Evolutionary conservation across 176 grass and related monocot species (phyloP).

Genomic region (Otatea glauca): DNA sequence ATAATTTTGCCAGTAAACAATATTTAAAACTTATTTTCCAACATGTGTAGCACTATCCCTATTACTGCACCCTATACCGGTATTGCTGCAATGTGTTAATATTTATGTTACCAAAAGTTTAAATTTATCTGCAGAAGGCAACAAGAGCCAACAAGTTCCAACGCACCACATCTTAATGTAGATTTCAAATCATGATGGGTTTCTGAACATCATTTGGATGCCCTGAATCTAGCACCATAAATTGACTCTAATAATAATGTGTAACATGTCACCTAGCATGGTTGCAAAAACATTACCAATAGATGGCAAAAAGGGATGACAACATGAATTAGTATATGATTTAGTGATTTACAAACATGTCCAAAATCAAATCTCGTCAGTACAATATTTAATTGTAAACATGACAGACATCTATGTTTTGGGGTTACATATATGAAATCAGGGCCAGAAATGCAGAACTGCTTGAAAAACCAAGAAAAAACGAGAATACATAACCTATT

Average conservation of each 20-base stretch:
- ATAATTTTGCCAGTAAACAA: too few species aligned
- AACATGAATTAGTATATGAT: neutral
- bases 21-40: too few species aligned
- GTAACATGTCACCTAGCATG: neutral
- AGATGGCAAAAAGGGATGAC: neutral
- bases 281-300: constrained; percentile 23
- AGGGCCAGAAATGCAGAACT: neutral
- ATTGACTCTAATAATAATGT: neutral
- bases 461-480: neutral
- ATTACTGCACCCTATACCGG: too few species aligned
- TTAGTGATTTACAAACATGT: constrained; percentile 15
- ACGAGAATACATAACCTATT: constrained; percentile 16
- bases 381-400: constrained; percentile 3
- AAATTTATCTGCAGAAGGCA: too few species aligned
- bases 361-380: neutral
- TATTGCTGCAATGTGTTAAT: too few species aligned
- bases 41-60: too few species aligned
- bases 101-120: too few species aligned
- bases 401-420: neutral
- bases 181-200: too few species aligned
- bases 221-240: too few species aligned
- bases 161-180: too few species aligned
- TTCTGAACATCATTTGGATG: too few species aligned
- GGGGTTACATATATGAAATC: neutral
- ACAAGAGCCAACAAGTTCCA: too few species aligned